phyloP scores from a whole-genome alignment of 2,329 filamentous ascomycete genomes.

The Hymenotorrendiella dingleyae region DNA sequence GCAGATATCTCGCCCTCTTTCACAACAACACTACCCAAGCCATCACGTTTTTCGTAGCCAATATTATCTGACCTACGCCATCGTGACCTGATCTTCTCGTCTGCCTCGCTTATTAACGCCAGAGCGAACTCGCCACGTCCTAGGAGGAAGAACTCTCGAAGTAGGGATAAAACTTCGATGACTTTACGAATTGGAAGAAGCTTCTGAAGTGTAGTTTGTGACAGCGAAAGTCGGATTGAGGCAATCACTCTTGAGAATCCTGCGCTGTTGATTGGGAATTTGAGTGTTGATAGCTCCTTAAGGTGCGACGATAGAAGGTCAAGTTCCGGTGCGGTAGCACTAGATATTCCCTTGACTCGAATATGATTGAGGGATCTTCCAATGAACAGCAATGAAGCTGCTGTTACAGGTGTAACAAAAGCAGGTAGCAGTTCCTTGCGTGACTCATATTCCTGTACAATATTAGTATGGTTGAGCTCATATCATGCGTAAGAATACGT shows the following conservation, averaged over 20 bases:
- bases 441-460: slow-evolving; percentile 50
- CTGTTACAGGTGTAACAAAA: slow-evolving; percentile 70
- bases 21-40: slow-evolving; percentile 58
- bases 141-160: slow-evolving; percentile 83
- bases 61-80: slow-evolving; percentile 60
- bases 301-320: slow-evolving; percentile 64
- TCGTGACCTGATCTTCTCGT: slow-evolving; percentile 68
- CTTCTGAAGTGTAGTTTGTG: slow-evolving; percentile 75
- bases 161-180: slow-evolving; percentile 66
- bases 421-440: slow-evolving; percentile 61
- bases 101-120: slow-evolving; percentile 77
- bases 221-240: slow-evolving; percentile 73
- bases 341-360: slow-evolving; percentile 44
- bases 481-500: slow-evolving; percentile 12
- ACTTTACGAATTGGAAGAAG: slow-evolving; percentile 74
- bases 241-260: slow-evolving; percentile 67
- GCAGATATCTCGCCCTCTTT: slow-evolving; percentile 84
- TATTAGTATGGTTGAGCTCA: slow-evolving; percentile 7
- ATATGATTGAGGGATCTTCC: slow-evolving; percentile 86
- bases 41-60: slow-evolving; percentile 50
- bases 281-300: slow-evolving; percentile 59
- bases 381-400: slow-evolving; percentile 81
- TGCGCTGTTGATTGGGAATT: slow-evolving; percentile 67
- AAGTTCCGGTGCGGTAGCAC: slow-evolving; percentile 42
- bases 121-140: slow-evolving; percentile 88